These are phyloP conservation scores for Didymella sp. DNA, from an alignment of 2,329 filamentous ascomycete genomes.

Conservation along the genomic window DNA sequence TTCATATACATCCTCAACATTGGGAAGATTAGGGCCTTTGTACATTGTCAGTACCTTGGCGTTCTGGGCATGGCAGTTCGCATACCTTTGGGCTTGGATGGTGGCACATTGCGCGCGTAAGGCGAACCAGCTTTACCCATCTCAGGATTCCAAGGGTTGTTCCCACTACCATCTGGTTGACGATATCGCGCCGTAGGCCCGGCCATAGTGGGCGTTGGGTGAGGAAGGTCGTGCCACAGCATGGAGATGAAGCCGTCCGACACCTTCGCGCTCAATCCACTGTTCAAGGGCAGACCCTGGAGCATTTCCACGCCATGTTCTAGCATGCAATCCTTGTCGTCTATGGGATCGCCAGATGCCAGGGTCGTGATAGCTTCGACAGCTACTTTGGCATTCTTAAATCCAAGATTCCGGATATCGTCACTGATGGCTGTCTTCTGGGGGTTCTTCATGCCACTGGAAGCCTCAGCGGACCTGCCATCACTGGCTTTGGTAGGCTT, in stretches of 20 bases:
- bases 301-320: conserved; percentile 63
- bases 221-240: conserved; percentile 62
- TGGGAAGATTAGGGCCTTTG: conserved; percentile 56
- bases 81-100: conserved; percentile 57
- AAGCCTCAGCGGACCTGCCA: conserved; percentile 50
- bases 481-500: conserved; percentile 58
- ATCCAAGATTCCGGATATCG: conserved; percentile 65
- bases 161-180: conserved; percentile 48
- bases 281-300: conserved; percentile 58
- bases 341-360: conserved; percentile 67
- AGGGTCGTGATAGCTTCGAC: conserved; percentile 69
- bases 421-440: conserved; percentile 45
- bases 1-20: conserved; percentile 70
- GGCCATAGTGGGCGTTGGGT: conserved; percentile 57
- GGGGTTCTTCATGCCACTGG: conserved; percentile 29
- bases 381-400: conserved; percentile 52
- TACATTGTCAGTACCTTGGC: conserved; percentile 27
- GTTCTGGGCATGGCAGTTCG: conserved; percentile 34
- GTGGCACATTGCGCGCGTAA: conserved; percentile 65
- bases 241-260: conserved; percentile 61
- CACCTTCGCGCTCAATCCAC: conserved; percentile 56
- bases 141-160: conserved; percentile 61
- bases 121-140: conserved; percentile 62
- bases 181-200: conserved; percentile 56
- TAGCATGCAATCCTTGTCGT: conserved; percentile 61